These are phyloP conservation scores for Lichenothelia convexa DNA, from an alignment of 495 filamentous ascomycete genomes.

Conservation along the genomic window DNA sequence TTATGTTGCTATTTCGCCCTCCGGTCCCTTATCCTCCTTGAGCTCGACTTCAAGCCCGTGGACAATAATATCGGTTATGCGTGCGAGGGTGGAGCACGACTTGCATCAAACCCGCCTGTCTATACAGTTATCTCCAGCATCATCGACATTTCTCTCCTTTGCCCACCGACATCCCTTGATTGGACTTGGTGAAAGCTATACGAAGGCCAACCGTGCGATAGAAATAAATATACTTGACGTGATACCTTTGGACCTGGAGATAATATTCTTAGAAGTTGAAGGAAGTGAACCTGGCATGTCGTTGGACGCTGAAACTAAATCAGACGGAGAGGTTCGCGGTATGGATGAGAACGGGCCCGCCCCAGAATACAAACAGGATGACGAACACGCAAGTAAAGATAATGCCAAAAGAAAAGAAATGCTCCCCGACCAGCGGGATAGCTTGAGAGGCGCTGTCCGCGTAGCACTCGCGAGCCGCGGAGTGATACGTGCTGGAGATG, in stretches of 20 bases:
- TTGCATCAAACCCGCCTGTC: too few species aligned
- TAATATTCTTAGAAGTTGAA: slow-evolving; percentile 70
- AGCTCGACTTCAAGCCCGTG: too few species aligned
- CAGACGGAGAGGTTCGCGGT: slow-evolving; percentile 40
- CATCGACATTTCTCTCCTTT: slow-evolving; percentile 62
- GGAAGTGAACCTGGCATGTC: slow-evolving; percentile 46
- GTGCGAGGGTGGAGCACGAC: too few species aligned
- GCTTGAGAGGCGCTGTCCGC: slow-evolving; percentile 61
- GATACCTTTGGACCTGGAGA: slow-evolving; percentile 58
- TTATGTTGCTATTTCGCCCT: slow-evolving; percentile 68
- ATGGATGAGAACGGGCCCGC: slow-evolving; percentile 12
- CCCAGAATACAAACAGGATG: slow-evolving; percentile 6
- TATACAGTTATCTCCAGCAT: slow-evolving; percentile 64
- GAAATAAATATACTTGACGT: slow-evolving; percentile 74
- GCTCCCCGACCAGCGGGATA: slow-evolving; percentile 28
- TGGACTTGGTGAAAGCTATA: slow-evolving; percentile 40
- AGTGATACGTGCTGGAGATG: slow-evolving; percentile 67
- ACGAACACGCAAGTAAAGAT: background rate
- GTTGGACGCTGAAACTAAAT: slow-evolving; percentile 42
- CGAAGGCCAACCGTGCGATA: slow-evolving; percentile 30
- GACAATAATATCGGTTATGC: too few species aligned
- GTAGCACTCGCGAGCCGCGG: slow-evolving; percentile 49
- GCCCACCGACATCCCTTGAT: slow-evolving; percentile 37
- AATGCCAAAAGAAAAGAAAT: slow-evolving; percentile 16
- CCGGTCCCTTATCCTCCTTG: too few species aligned